These are phyloP conservation scores for Colletotrichum higginsianum DNA, from an alignment of 2,329 filamentous ascomycete genomes.

Conservation along the genomic window DNA sequence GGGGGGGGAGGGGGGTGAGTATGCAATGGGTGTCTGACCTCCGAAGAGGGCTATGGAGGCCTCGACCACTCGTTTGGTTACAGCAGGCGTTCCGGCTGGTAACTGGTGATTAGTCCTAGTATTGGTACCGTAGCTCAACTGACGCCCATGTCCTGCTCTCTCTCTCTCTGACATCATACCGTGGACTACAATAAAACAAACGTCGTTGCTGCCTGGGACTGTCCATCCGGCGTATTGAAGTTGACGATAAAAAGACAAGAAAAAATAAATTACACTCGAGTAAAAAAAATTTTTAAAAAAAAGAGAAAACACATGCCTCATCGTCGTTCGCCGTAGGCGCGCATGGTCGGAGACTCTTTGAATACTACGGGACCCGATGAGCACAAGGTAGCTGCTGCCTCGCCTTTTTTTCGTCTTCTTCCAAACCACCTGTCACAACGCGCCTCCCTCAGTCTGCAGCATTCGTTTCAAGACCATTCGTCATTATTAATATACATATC, in stretches of 20 bases:
- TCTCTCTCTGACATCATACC: not conserved
- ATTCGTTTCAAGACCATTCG: slow-evolving; percentile 34
- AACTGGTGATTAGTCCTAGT: too few species aligned
- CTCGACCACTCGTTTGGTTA: slow-evolving; percentile 1
- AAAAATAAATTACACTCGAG: too few species aligned
- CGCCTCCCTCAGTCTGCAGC: not conserved
- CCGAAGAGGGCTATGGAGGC: slow-evolving; percentile 4
- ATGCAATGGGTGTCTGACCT: not conserved
- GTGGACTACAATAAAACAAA: not conserved
- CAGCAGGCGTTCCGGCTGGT: not conserved
- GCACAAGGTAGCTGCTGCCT: not conserved
- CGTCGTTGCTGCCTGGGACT: not conserved
- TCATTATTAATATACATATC: slow-evolving; percentile 42
- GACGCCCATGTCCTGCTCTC: not conserved
- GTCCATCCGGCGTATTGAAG: too few species aligned
- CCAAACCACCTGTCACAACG: not conserved
- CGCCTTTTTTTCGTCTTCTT: not conserved
- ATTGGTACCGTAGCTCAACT: not conserved
- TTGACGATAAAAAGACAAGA: too few species aligned
- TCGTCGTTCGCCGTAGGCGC: not conserved
- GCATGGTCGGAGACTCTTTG: not conserved
- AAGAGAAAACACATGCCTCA: too few species aligned
- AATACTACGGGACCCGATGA: not conserved
- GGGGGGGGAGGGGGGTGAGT: not conserved
- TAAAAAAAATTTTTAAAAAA: too few species aligned